Base-by-base conservation (phyloP, 75 land plant species). In the Picea sitchensis region DNA sequence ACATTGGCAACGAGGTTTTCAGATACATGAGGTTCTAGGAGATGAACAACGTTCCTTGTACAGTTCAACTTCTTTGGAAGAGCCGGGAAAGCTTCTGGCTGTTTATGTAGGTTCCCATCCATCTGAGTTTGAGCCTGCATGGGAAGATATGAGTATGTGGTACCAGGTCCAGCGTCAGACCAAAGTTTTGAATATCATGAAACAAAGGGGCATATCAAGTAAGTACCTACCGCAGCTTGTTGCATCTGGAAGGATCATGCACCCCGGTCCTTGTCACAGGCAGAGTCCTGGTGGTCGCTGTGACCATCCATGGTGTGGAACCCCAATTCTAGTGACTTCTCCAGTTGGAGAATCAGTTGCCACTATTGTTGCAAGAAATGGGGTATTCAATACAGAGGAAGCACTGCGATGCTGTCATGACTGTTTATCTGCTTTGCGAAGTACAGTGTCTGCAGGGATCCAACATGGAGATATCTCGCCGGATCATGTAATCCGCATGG, bases 111-210 rank as follows among this genome's bases (percentile, higher is more conserved):
- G 94, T 75, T 85, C 94, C 26, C 92, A 90, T 85, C 92, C 94
- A 32, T 62, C 64, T 21, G 54, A 51, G 11, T 51, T 51, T 51
- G 54, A 51, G 54, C 54, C 54, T 51, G 88, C 92, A 9, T 92
- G 94, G 94, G 96, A 94, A 71, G 96, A 94, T 72, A 94, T 94
- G 96, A 91, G 87, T 63, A 82, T 91, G 54, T 94, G 96, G 96
- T 88, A 87, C 78, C 95, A 91, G 83, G 94, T 94, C 14, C 95
- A 94, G 77, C 80, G 96, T 75, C 96, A 94, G 85, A 92, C 96
- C 44, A 88, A 93, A 72, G 92, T 94, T 36, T 77, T 94, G 62
- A 94, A 88, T 76, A 81, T 86, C 20, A 88, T 94, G 87, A 94
- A 88, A 79, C 89, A 90, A 76, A 77, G 83, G 64, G 96, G 90